Conservation (phyloP, 1,139 yeast species). For the Lizanozyma gosingica region DNA sequence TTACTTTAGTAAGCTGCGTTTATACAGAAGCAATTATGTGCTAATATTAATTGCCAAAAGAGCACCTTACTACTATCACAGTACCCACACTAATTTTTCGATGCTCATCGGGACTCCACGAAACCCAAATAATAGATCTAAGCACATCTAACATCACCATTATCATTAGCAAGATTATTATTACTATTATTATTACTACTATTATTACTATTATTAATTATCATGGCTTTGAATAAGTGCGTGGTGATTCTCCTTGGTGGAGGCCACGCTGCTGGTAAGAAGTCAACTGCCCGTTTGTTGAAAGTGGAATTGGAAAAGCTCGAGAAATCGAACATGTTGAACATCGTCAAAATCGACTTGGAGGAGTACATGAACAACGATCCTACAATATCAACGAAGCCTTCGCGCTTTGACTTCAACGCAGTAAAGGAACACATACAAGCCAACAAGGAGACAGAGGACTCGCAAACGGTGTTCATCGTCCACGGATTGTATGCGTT, state of each 20-base stretch:
- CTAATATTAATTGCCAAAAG: too few species aligned
- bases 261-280: slow-evolving; percentile 67
- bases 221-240: slow-evolving; percentile 7
- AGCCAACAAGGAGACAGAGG: slow-evolving; percentile 6
- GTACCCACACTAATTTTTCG: too few species aligned
- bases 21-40: too few species aligned
- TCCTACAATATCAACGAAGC: slow-evolving; percentile 11
- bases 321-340: slow-evolving; percentile 1
- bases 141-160: too few species aligned
- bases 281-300: slow-evolving; percentile 15
- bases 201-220: too few species aligned
- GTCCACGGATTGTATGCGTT: slow-evolving; percentile 79
- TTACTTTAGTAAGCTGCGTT: too few species aligned
- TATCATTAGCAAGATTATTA: too few species aligned
- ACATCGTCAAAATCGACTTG: slow-evolving; percentile 10
- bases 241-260: slow-evolving; percentile 58
- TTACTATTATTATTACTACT: too few species aligned
- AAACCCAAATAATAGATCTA: too few species aligned
- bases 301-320: slow-evolving; percentile 11
- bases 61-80: too few species aligned
- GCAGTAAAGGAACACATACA: slow-evolving; percentile 13
- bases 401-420: slow-evolving; percentile 32
- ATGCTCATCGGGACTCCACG: too few species aligned
- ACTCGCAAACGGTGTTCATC: slow-evolving; percentile 36
- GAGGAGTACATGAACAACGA: slow-evolving; percentile 14